Conservation (phyloP, 2,329 filamentous ascomycete species). For the Plenodomus lindquistii region DNA sequence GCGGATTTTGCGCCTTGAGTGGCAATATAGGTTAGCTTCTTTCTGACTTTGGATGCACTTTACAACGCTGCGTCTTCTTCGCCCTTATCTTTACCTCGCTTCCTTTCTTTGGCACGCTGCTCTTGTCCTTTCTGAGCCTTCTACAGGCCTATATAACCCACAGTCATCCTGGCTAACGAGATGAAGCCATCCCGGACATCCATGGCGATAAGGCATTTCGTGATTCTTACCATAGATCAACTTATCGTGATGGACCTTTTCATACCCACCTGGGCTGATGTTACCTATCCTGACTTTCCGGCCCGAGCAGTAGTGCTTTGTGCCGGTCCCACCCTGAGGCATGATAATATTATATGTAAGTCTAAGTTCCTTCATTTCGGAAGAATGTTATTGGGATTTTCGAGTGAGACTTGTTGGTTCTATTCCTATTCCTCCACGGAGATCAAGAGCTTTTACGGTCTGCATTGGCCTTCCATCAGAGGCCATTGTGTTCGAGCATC, state of each 20-base stretch:
- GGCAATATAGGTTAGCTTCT: not conserved
- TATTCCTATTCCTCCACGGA: not conserved
- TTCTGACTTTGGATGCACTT: not conserved
- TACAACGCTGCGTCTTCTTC: not conserved
- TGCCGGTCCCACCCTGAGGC: not conserved
- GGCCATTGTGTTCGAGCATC: not conserved
- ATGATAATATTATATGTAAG: not conserved
- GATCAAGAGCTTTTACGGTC: not conserved
- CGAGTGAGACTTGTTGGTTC: not conserved
- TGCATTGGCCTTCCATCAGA: not conserved
- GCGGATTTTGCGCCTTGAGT: no score
- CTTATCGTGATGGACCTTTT: not conserved
- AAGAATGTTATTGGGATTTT: not conserved
- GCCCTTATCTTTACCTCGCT: not conserved
- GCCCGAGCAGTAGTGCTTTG: not conserved
- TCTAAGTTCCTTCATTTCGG: not conserved
- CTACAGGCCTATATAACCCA: not conserved
- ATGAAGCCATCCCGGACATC: not conserved
- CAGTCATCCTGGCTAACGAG: not conserved
- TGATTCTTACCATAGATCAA: not conserved
- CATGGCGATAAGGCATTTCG: not conserved
- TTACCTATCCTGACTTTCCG: not conserved
- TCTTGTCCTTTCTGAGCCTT: not conserved
- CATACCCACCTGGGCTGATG: not conserved
- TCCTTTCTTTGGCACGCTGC: not conserved